Evolutionary conservation across 768 basidiomycete species (phyloP).

Genomic region (Gymnopilus junonius): DNA sequence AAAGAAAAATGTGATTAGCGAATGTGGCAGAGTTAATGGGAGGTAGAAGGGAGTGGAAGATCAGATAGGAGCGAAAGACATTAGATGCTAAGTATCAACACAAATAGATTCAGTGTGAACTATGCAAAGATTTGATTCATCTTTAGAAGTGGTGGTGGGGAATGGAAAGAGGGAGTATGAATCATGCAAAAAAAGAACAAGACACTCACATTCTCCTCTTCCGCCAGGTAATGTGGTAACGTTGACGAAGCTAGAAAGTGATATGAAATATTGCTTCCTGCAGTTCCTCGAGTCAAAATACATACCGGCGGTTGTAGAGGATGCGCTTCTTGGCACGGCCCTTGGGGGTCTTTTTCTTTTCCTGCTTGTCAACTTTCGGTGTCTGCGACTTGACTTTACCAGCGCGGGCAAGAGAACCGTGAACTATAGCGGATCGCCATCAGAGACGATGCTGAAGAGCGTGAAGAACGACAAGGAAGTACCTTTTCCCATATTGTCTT

Average conservation of each 20-base stretch:
- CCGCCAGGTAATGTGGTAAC: slow-evolving; percentile 89
- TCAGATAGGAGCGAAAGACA: slow-evolving; percentile 99
- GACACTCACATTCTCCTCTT: slow-evolving; percentile 91
- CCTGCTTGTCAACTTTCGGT: slow-evolving; percentile 97
- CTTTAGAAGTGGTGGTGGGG: slow-evolving; percentile 25
- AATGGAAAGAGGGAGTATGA: background rate
- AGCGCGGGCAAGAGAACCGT: slow-evolving; percentile 99
- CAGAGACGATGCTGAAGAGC: background rate
- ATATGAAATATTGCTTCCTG: background rate
- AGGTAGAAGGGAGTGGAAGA: slow-evolving; percentile 24
- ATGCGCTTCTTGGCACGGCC: slow-evolving; percentile 98
- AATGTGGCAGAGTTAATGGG: background rate
- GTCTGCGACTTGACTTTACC: slow-evolving; percentile 99
- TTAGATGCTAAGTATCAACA: slow-evolving; percentile 87
- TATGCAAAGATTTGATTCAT: slow-evolving; percentile 82
- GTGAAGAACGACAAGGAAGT: slow-evolving; percentile 18
- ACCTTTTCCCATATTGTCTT: slow-evolving; percentile 82
- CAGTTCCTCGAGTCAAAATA: slow-evolving; percentile 13
- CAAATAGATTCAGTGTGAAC: slow-evolving; percentile 93
- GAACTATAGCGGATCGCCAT: slow-evolving; percentile 57
- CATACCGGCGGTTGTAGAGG: slow-evolving; percentile 91
- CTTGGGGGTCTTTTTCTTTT: slow-evolving; percentile 98
- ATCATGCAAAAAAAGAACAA: slow-evolving; percentile 1
- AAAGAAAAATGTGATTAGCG: slow-evolving; percentile 25
- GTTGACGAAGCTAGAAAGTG: slow-evolving; percentile 79